Conservation (phyloP, 352 stramenopile genomes). For the Pythium rishiriense region DNA sequence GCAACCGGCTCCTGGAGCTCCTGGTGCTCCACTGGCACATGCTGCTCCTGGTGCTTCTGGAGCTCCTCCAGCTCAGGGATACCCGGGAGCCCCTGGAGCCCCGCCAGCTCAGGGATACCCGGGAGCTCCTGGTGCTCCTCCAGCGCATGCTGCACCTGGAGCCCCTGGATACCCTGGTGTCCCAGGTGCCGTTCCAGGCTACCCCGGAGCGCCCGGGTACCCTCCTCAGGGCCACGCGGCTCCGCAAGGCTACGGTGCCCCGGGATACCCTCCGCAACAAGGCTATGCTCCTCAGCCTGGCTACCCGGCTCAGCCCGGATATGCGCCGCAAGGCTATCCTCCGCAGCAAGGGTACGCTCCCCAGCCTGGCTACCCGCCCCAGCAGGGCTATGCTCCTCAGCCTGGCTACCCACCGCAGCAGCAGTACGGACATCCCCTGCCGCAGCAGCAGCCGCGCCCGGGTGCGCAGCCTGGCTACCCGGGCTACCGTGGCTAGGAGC, state of each 20-base stretch:
- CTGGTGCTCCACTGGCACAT: conserved; percentile 11
- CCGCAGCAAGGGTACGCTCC: conserved; percentile 21
- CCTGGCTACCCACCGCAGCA: conserved; percentile 19
- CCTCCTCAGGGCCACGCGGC: conserved; percentile 29
- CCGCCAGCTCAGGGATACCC: conserved; percentile 6
- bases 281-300: conserved; percentile 15
- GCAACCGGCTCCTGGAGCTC: neutral
- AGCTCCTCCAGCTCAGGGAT: conserved; percentile 7
- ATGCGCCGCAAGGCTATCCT: conserved; percentile 27
- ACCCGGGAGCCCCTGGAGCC: neutral
- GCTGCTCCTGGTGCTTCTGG: conserved; percentile 3
- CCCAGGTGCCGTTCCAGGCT: conserved; percentile 21
- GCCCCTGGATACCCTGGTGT: conserved; percentile 13
- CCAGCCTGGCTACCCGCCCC: conserved; percentile 22
- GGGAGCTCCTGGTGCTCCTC: neutral
- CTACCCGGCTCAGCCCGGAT: conserved; percentile 24
- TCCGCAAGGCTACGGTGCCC: neutral
- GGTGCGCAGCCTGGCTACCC: conserved; percentile 29
- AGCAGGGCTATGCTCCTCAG: conserved; percentile 26
- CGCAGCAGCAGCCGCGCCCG: conserved; percentile 23
- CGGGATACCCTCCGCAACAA: neutral
- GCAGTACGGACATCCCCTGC: conserved; percentile 20
- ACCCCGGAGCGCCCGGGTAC: conserved; percentile 15
- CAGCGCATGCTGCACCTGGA: neutral
- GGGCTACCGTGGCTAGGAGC: conserved; percentile 40